These are phyloP conservation scores for Triticum urartu DNA, from an alignment of 176 grass and related monocot species.

Conservation along the genomic window DNA sequence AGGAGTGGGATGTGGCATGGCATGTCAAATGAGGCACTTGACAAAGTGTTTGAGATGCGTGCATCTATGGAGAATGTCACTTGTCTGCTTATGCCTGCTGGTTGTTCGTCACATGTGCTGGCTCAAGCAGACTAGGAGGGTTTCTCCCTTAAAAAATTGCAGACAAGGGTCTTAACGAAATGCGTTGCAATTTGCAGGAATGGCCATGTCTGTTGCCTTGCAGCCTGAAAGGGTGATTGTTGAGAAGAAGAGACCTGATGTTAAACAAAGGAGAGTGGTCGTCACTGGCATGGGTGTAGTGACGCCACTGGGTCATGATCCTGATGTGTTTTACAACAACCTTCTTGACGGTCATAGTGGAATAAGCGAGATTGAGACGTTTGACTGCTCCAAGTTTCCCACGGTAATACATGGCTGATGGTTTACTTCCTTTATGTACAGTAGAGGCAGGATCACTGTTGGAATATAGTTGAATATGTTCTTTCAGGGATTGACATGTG, in stretches of 20 bases:
- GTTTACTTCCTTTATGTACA: conserved; percentile 9
- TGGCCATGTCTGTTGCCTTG: conserved; percentile 77
- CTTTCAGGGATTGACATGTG: conserved; percentile 12
- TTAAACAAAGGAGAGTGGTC: conserved; percentile 85
- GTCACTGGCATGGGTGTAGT: conserved; percentile 97
- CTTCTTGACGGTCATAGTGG: conserved; percentile 86
- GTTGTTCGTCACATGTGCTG: conserved; percentile 19
- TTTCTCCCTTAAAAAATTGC: not conserved
- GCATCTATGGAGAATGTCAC: not conserved
- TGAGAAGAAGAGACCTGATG: conserved; percentile 64
- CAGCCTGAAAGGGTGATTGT: conserved; percentile 65
- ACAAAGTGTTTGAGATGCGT: not conserved
- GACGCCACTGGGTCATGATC: conserved; percentile 95
- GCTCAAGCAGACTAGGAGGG: not conserved
- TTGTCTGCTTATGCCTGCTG: not conserved
- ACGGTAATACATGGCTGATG: conserved; percentile 54
- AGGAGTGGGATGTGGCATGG: not conserved
- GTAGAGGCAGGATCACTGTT: not conserved
- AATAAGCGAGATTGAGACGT: conserved; percentile 88
- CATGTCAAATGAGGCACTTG: conserved; percentile 2
- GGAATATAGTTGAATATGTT: conserved; percentile 15
- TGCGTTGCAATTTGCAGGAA: conserved; percentile 51
- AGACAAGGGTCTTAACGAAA: conserved; percentile 15
- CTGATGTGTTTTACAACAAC: conserved; percentile 89
- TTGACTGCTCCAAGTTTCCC: conserved; percentile 90